Evolutionary conservation across 106 monocot species (phyloP), one percentile per base, ranked within the genome.

Genomic region (Gastrodia elata): DNA sequence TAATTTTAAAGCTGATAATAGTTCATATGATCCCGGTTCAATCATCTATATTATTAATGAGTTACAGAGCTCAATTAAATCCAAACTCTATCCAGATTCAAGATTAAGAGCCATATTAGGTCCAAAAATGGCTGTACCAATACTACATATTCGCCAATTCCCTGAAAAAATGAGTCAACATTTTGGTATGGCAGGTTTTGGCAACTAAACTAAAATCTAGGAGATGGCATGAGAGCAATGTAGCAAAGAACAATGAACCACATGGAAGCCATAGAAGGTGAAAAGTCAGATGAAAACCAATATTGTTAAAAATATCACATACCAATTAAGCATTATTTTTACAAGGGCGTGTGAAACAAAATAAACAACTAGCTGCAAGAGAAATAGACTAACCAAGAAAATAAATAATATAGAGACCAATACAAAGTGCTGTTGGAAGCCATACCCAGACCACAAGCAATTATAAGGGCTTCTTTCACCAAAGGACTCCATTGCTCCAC

Each of bases 401-500:
- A n/a, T 8, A 20, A 68, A 68, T 8, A 0, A 13, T n/a, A n/a
- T n/a, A 42, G 39, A 40, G 42, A 10, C 6, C 22, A 42, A 70
- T 68, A 68, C n/a, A 38, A 1, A 25, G 30, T 56, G 18, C 13
- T 6, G 9, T 61, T 61, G n/a, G 36, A 15, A 34, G 44, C 10
- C 25, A 70, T 65, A 98, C 98, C 98, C 38, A 91, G 79, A 33
- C 83, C 74, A 73, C 24, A 72, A 64, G 83, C 76, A 75, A 98
- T 93, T 22, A 48, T 8, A 35, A 98, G 73, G 8, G 81, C 83
- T 58, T 87, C 83, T 20, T 82, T 70, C 9, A 81, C 41, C 9
- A 73, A 68, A 4, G 98, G 98, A 26, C n/a, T 80, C 93, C 98
- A 98, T 72, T 93, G 93, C 77, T 98, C 91, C 0, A 83, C 65